Base-by-base conservation (phyloP, 306 rosid genomes). In the Vicia villosa region DNA sequence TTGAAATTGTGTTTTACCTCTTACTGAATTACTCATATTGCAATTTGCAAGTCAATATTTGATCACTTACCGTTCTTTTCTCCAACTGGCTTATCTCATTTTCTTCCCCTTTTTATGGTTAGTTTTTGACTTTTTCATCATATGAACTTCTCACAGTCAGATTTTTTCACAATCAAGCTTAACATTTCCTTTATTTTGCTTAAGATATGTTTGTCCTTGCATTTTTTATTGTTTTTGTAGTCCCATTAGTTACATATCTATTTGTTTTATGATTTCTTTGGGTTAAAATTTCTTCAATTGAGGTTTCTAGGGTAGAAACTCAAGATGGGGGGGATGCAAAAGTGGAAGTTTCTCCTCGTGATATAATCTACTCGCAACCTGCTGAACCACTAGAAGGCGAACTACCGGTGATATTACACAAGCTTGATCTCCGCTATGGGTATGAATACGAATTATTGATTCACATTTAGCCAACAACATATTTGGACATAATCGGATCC, bases 381-480 rank as follows among this genome's bases (percentile, higher is more conserved):
- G 97, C 95, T 66, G 95, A 94, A 74, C 81, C 96, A 70, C 81
- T 74, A 12, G 91, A 91, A 70, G 76, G 82, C 59, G 88, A 83
- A 83, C 89, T 61, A 56, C 89, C 95, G 55, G 81, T 42, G 5
- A 73, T 94, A 82, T 74, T 91, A 15, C 96, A 91, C 78, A 91
- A 86, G 81, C 97, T 94, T 66, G 97, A 94, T 84, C 97, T 91
- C 65, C 99, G 99, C 26, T 94, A 91, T 67, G 97, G 99, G 97
- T 94, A 91, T 45, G 83, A 30, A 73, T 56, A 42, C 60, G 32
- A 55, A 43, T 73, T 63, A 61, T 58, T 73, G 71, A 49, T 68
- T 69, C 60, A 40, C 57, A 56, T 40, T 47, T 63, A 17, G 63
- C 77, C 59, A 50, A 38, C 36, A 10, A 20, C 63, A 64, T 40